A percentile compares a stretch with the other conserved stretches of the same genome.
These are phyloP conservation scores for Debaryomyces prosopidis DNA, from an alignment of 805 yeast genomes.

Conservation along the genomic window DNA sequence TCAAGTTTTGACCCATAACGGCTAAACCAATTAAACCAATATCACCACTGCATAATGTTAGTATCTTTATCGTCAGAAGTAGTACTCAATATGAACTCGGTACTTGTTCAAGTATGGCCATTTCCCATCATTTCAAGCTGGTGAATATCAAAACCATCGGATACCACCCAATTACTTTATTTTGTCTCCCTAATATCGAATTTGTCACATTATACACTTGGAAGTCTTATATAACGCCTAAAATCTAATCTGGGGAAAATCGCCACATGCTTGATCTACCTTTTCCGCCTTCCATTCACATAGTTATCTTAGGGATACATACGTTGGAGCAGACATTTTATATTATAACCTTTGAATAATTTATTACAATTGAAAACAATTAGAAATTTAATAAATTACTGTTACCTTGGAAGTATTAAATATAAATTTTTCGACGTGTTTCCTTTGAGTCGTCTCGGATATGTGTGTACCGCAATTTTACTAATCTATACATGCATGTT, in stretches of 20 bases:
- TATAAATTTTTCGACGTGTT: background rate
- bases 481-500: background rate
- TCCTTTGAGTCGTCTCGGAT: background rate
- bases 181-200: too few species aligned
- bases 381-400: background rate
- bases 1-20: conserved; percentile 99
- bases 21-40: conserved; percentile 99
- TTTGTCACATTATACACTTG: too few species aligned
- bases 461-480: background rate
- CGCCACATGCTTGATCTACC: background rate
- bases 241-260: too few species aligned
- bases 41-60: conserved; percentile 65
- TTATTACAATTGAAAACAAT: conserved; percentile 5
- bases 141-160: too few species aligned
- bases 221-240: too few species aligned
- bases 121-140: too few species aligned
- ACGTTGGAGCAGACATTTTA: conserved; percentile 45
- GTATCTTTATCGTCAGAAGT: background rate
- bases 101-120: too few species aligned
- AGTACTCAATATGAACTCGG: too few species aligned
- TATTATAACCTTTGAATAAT: conserved; percentile 5
- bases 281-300: background rate
- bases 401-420: background rate
- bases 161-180: too few species aligned
- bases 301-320: conserved; percentile 20